Evolutionary conservation across 768 basidiomycete genomes (phyloP), one percentile per base, ranked within the genome.

Genomic region (Hericium erinaceus): DNA sequence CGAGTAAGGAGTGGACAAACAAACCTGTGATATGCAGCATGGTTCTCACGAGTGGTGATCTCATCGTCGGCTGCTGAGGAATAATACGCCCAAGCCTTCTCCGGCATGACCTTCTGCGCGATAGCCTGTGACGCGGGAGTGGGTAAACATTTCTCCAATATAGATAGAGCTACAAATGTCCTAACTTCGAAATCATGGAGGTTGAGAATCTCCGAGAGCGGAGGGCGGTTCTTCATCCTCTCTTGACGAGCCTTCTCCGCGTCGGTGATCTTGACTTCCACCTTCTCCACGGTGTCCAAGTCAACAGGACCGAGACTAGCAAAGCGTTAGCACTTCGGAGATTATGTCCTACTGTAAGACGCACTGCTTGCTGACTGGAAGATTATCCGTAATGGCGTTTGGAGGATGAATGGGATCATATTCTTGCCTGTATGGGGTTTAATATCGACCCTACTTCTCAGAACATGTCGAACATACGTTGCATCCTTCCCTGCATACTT

Each of bases 51-150:
- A 58, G 80, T 75, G 22, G 91, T 93, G 46, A 93, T 90, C 70
- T 95, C 92, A 63, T 97, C 94, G 67, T 98, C 95, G 11, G 95
- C 85, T 18, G 94, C 93, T n/a, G 91, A 93, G 1, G 88, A 92
- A 67, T 97, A 95, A 68, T 95, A 94, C 3, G 92, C 94, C 94
- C 94, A 95, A 0, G 91, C 91, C 67, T 91, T 90, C 39, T 87
- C 84, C 2, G 83, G 72, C 75, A 98, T 84, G 10, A 90, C 85
- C 63, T 75, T 75, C 69, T 80, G 86, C 13, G 92, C 93, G 54
- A 98, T 83, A 26, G 87, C 80, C 89, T 92, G 57, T 33, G 53
- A 60, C 37, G 61, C 50, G 24, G 50, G 37, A 16, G 37, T 37
- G 12, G 44, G 22, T 51, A 52, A 54, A 39, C 53, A 8, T 18